A percentile compares a stretch with the other conserved stretches of the same genome.
These are phyloP conservation scores for Curvularia verruculosa DNA, from an alignment of 2,329 filamentous ascomycete genomes.

Conservation along the genomic window DNA sequence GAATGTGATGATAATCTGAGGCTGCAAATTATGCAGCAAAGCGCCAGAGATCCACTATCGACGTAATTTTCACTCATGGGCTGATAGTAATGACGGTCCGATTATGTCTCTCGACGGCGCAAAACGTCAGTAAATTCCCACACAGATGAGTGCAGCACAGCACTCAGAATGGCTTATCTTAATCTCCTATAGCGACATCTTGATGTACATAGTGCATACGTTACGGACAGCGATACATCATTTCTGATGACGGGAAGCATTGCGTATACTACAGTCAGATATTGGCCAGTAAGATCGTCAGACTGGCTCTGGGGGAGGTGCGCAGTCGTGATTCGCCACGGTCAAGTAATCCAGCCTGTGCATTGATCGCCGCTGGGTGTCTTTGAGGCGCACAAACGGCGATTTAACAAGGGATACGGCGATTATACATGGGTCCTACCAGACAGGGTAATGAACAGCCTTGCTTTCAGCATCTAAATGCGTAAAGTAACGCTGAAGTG, in stretches of 20 bases:
- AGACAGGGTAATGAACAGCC: slow-evolving; percentile 1
- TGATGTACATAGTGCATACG: not conserved
- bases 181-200: not conserved
- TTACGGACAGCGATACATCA: no score
- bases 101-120: not conserved
- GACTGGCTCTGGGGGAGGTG: not conserved
- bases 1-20: not conserved
- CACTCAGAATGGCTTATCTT: not conserved
- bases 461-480: slow-evolving; percentile 1
- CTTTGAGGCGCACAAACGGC: not conserved
- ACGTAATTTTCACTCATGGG: not conserved
- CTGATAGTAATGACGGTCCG: not conserved
- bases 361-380: not conserved
- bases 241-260: not conserved
- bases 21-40: not conserved
- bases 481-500: not conserved
- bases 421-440: slow-evolving; percentile 1
- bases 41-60: not conserved
- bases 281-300: not conserved
- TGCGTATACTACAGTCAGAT: not conserved
- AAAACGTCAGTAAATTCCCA: not conserved
- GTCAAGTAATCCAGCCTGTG: not conserved
- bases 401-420: not conserved
- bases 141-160: not conserved
- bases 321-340: not conserved